Base-by-base conservation (phyloP, 2,329 filamentous ascomycete species). In the Helotiales sp. region DNA sequence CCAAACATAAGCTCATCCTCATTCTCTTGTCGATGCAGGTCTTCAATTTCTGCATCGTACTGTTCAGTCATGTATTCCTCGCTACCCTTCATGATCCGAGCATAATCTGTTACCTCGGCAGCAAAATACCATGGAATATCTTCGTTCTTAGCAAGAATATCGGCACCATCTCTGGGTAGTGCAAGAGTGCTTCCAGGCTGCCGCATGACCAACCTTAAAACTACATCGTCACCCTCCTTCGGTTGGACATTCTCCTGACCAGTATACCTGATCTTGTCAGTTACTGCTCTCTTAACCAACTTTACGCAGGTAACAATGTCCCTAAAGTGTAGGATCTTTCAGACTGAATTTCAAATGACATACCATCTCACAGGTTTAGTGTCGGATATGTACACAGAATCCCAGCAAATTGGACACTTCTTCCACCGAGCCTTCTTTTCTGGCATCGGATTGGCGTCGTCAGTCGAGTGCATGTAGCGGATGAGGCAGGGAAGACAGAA, bases 341-440 rank as follows among this genome's bases (percentile, higher is more conserved):
- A n/a, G n/a, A n/a, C n/a, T n/a, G n/a, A n/a, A n/a, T n/a, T n/a
- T n/a, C n/a, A n/a, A n/a, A n/a, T n/a, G n/a, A n/a, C n/a, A n/a
- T n/a, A 44, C 81, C 95, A 97, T 49, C 93, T 84, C 22, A 97
- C 93, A 1, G 95, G 92, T 49, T 90, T 82, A 22, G 90, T 91
- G 63, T 99, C 95, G 8, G 90, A 88, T n/a, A 93, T 81, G 71
- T 95, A 96, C n/a, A 99, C 85, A 48, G 84, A 87, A 72, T 99
- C 95, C 77, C 91, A 95, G 72, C 95, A 99, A 31, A 99, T 93
- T 0, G 95, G 93, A 66, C 95, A 99, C 72, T 96, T 96, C 77
- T 96, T 96, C 84, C 91, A 97, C 54, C 89, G 82, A 29, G 88
- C 79, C 67, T 84, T 87, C 75, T 88, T 93, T 61, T 88, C 86